phyloP scores from a whole-genome alignment of 1,139 yeast species.

The Suhomyces choctaworum region DNA sequence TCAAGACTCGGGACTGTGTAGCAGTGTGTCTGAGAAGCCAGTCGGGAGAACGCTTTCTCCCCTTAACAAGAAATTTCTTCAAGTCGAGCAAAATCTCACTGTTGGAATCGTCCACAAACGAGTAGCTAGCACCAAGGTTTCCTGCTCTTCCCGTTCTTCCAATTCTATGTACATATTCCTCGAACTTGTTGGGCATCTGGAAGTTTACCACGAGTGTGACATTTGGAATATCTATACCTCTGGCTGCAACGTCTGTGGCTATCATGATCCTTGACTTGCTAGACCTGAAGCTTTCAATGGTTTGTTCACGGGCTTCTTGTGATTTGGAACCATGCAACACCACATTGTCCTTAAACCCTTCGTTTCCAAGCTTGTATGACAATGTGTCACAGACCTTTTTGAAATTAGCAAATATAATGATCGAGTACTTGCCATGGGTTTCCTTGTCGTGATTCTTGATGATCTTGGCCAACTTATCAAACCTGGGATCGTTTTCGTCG shows the following conservation, averaged over 20 bases:
- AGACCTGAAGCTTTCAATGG: constrained; percentile 61
- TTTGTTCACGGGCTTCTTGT: constrained; percentile 84
- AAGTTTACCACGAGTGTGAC: constrained; percentile 83
- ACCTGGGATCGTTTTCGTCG: constrained; percentile 24
- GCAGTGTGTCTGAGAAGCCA: constrained; percentile 46
- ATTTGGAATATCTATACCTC: constrained; percentile 86
- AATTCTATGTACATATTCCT: constrained; percentile 86
- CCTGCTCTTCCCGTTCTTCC: constrained; percentile 99
- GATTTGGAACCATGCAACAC: constrained; percentile 84
- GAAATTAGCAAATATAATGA: constrained; percentile 80
- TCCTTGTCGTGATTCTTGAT: constrained; percentile 30
- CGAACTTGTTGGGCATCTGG: constrained; percentile 72
- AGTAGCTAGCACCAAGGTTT: constrained; percentile 67
- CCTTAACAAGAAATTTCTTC: constrained; percentile 49
- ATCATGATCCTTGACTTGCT: constrained; percentile 67
- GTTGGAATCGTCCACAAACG: constrained; percentile 67
- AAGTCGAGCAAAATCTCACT: constrained; percentile 52
- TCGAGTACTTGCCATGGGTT: constrained; percentile 37
- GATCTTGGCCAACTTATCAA: constrained; percentile 26
- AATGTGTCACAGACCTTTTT: constrained; percentile 71
- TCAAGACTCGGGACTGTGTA: constrained; percentile 19
- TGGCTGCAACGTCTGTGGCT: constrained; percentile 92
- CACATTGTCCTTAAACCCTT: constrained; percentile 50
- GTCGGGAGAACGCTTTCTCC: constrained; percentile 51
- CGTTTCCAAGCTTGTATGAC: constrained; percentile 46